phyloP scores from a whole-genome alignment of 768 basidiomycete species.

The Boletus edulis region DNA sequence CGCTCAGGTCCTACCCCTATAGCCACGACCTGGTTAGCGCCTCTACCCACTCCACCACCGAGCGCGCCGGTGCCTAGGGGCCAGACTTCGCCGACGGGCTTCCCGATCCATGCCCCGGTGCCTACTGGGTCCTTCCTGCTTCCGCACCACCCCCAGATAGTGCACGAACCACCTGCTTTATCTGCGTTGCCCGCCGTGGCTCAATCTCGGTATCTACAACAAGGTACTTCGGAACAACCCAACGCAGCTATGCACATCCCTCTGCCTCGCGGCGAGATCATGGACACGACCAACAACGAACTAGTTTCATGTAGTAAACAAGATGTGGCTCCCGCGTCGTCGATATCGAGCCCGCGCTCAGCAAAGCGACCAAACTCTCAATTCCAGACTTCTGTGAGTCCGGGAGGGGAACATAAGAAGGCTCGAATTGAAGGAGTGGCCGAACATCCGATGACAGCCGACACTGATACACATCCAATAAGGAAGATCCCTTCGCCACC shows the following conservation, averaged over 20 bases:
- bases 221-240: conserved; percentile 2
- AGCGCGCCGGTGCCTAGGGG: conserved; percentile 4
- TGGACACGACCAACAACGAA: background rate
- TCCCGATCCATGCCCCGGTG: conserved; percentile 10
- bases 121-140: conserved; percentile 8
- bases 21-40: conserved; percentile 14
- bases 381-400: conserved; percentile 1
- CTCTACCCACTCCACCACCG: conserved; percentile 22
- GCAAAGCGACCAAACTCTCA: conserved; percentile 20
- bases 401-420: conserved; percentile 18
- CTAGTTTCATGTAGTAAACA: background rate
- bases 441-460: background rate
- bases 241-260: background rate
- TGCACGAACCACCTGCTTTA: background rate
- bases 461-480: background rate
- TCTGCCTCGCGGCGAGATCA: background rate
- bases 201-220: background rate
- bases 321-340: background rate
- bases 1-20: conserved; percentile 8
- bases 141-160: conserved; percentile 1
- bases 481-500: background rate
- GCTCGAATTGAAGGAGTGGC: conserved; percentile 14
- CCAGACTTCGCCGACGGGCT: conserved; percentile 7
- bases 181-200: conserved; percentile 2
- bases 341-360: background rate